These are phyloP conservation scores for Solanum sejunctum DNA, from an alignment of 257 asterid genomes.

Conservation along the genomic window DNA sequence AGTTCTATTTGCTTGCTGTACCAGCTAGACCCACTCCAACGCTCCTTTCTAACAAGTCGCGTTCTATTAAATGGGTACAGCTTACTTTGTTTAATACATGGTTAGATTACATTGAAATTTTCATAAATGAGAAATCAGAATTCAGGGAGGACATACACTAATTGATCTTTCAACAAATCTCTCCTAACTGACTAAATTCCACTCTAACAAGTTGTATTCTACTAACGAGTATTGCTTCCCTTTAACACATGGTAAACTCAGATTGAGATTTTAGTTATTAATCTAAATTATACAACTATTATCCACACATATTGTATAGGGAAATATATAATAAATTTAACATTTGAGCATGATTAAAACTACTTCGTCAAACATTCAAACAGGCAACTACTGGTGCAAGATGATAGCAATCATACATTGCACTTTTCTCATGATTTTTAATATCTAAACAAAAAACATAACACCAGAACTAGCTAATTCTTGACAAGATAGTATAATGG, in stretches of 20 bases:
- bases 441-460: background rate
- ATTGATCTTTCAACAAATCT: background rate
- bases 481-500: background rate
- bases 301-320: background rate
- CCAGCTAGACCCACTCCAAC: background rate
- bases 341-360: background rate
- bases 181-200: background rate
- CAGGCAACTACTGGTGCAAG: background rate
- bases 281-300: background rate
- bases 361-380: background rate
- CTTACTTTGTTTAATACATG: background rate
- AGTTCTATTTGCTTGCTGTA: background rate
- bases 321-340: background rate
- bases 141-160: background rate
- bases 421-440: background rate
- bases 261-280: background rate
- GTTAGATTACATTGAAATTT: background rate
- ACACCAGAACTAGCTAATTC: background rate
- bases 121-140: background rate
- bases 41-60: background rate
- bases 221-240: background rate
- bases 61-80: background rate
- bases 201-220: background rate
- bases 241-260: background rate
- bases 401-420: background rate